Percentiles rank a stretch among this genome's conserved stretches.
phyloP scores from a whole-genome alignment of 306 rosid species.

The Lablab purpureus region DNA sequence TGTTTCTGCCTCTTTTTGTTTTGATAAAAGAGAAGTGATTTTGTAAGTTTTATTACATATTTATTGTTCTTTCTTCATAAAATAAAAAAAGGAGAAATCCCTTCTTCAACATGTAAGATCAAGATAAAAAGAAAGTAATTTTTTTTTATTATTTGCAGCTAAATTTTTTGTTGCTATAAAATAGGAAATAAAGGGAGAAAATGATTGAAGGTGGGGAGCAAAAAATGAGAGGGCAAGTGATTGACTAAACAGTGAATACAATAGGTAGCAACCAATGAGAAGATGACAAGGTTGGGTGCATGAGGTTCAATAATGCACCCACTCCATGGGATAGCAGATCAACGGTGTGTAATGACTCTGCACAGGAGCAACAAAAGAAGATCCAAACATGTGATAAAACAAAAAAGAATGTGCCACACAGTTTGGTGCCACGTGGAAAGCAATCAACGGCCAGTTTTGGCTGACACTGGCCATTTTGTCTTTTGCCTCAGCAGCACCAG shows the following conservation, averaged over 20 bases:
- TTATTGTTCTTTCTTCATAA: neutral
- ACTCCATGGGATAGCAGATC: neutral
- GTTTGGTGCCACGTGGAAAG: constrained; percentile 55
- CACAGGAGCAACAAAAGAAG: constrained; percentile 41
- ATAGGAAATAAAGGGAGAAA: neutral
- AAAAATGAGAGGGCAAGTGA: neutral
- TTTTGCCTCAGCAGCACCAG: constrained; percentile 3
- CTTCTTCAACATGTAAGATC: neutral
- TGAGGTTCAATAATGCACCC: constrained; percentile 26
- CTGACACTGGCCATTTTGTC: constrained; percentile 37
- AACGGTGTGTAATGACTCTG: constrained; percentile 28
- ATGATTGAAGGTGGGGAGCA: constrained; percentile 24
- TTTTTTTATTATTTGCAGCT: neutral
- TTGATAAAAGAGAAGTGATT: neutral
- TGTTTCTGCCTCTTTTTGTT: neutral
- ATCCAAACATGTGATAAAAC: constrained; percentile 55
- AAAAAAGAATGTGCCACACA: constrained; percentile 55
- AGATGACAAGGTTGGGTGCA: constrained; percentile 31
- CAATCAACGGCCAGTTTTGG: constrained; percentile 37
- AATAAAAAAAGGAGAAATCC: neutral
- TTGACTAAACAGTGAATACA: neutral
- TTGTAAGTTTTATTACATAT: neutral
- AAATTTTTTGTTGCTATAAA: neutral
- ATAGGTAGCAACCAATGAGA: constrained; percentile 6
- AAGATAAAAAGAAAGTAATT: neutral